Conservation (phyloP, 2,329 filamentous ascomycete genomes). For the Aspergillus eucalypticola region DNA sequence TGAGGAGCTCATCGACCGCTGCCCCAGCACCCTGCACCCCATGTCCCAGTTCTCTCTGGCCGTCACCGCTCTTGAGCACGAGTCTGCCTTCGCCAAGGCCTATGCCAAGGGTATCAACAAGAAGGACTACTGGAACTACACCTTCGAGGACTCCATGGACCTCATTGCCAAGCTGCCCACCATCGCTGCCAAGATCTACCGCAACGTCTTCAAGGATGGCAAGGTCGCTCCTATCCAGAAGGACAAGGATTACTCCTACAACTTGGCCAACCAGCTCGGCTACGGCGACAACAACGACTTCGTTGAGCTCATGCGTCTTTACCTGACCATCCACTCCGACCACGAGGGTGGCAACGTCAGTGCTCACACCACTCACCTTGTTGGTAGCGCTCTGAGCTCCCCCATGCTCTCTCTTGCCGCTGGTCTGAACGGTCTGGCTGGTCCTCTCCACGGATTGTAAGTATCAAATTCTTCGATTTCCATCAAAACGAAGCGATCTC, state of each 20-base stretch:
- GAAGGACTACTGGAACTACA: conserved; percentile 99
- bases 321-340: conserved; percentile 99
- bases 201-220: conserved; percentile 99
- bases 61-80: conserved; percentile 96
- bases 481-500: background rate
- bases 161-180: conserved; percentile 99
- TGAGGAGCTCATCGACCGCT: conserved; percentile 99
- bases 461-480: conserved; percentile 15
- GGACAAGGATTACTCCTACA: conserved; percentile 99
- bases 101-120: conserved; percentile 99
- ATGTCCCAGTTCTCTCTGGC: conserved; percentile 99
- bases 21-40: conserved; percentile 96
- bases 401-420: conserved; percentile 95
- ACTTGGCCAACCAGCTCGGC: conserved; percentile 99
- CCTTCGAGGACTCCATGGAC: conserved; percentile 99
- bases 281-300: conserved; percentile 96
- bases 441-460: conserved; percentile 90
- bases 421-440: conserved; percentile 96
- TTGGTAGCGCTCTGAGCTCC: conserved; percentile 93
- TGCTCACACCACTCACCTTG: conserved; percentile 97
- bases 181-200: conserved; percentile 98
- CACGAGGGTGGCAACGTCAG: conserved; percentile 99
- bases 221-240: conserved; percentile 95
- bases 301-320: conserved; percentile 95
- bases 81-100: conserved; percentile 95